Base-by-base conservation (phyloP, 495 filamentous ascomycete genomes). In the Neurospora sp. region DNA sequence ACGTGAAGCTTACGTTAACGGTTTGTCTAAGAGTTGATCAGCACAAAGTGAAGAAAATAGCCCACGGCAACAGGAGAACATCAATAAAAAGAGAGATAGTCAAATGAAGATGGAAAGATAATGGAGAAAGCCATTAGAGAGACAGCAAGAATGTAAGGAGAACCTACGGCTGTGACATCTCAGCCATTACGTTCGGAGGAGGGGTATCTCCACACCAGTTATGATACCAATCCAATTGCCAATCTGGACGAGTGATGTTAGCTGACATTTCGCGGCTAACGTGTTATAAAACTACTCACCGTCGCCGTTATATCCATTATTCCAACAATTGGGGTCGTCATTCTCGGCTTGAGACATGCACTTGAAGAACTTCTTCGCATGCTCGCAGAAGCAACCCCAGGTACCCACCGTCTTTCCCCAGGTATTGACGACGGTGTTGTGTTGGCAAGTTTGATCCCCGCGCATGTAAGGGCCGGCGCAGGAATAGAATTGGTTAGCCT, bases 1-100 rank as follows among this genome's bases (percentile, higher is more conserved):
- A 78, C 77, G 73, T 73, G 39, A 79, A 72, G 5, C 73, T 72
- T 20, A 79, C 53, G 46, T 68, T 59, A 20, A 79, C 77, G n/a
- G 72, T 75, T 4, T 68, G 59, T 35, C 74, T 78, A 14, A 5
- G 39, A 0, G 9, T 8, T 18, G 6, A 27, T 66, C 12, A 66
- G 53, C 27, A 66, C 22, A 4, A 31, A 7, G 12, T 22, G 0
- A 31, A 31, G 20, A 12, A 12, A 37, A 37, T 37, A 37, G 35
- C 46, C 46, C 20, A 16, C 5, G 11, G 2, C 53, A 14, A 1
- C 2, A 31, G 6, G 35, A 37, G 35, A 7, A 37, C 35, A 37
- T 37, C 35, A 6, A 6, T 37, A 37, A 37, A 3, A 37, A 37
- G 35, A 6, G 35, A 37, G 35, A 37, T 37, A 6, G 5, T 37